Evolutionary conservation across 2,329 filamentous ascomycete genomes (phyloP).

Genomic region (Xylariaceae sp.): DNA sequence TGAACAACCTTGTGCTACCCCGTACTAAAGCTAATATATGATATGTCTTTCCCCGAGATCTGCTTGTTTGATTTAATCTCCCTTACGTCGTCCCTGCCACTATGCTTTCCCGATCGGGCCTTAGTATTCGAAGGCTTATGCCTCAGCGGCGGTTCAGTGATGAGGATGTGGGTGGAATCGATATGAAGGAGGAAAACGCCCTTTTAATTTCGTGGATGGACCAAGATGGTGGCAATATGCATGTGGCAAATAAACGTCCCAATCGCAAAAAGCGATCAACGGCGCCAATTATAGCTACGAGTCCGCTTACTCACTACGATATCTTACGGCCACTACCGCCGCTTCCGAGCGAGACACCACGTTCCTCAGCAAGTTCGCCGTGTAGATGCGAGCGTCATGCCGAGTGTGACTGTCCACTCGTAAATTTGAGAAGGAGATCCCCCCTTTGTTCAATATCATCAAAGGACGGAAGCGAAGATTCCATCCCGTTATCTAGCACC

Average conservation of each 20-base stretch:
- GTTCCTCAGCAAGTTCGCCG: constrained; percentile 54
- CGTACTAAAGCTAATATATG: constrained; percentile 36
- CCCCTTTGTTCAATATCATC: constrained; percentile 44
- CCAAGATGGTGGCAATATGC: constrained; percentile 33
- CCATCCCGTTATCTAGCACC: constrained; percentile 33
- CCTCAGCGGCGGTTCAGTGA: constrained; percentile 40
- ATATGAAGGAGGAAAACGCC: constrained; percentile 27
- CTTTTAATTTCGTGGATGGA: constrained; percentile 8
- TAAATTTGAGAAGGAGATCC: constrained; percentile 40
- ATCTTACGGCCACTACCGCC: constrained; percentile 47
- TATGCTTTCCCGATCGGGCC: constrained; percentile 49
- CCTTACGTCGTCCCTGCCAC: constrained; percentile 38
- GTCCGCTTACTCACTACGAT: constrained; percentile 47
- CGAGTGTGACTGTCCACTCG: constrained; percentile 35
- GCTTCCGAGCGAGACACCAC: constrained; percentile 45
- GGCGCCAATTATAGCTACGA: constrained; percentile 47
- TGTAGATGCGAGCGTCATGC: constrained; percentile 49
- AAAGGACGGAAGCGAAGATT: constrained; percentile 35
- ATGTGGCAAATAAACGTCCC: constrained; percentile 36
- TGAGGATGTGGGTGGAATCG: constrained; percentile 34
- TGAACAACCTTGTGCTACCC: constrained; percentile 37
- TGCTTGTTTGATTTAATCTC: constrained; percentile 35
- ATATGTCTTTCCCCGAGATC: constrained; percentile 34
- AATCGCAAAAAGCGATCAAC: constrained; percentile 41
- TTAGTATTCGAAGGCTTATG: constrained; percentile 53